These are phyloP conservation scores for Sclerotinia nivalis DNA, from an alignment of 2,329 filamentous ascomycete genomes.

Conservation along the genomic window DNA sequence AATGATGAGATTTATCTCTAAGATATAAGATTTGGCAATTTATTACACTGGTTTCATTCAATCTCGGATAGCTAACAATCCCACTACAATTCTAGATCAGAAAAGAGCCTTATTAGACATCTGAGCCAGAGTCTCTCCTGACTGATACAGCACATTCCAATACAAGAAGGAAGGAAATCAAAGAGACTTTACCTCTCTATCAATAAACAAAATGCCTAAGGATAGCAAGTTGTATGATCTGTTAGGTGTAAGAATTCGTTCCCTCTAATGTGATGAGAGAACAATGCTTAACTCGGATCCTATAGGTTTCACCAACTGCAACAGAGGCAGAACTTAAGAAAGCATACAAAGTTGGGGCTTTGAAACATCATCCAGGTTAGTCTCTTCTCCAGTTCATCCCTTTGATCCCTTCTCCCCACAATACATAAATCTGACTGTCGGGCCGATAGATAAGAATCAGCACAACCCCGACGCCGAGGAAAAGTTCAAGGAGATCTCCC, in stretches of 20 bases:
- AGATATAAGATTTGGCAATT: not conserved
- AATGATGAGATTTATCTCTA: not conserved
- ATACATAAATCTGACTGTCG: not conserved
- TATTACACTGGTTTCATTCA: not conserved
- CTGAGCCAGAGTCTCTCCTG: not conserved
- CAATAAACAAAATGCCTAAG: constrained; percentile 64
- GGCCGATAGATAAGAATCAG: constrained; percentile 81
- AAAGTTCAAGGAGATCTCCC: constrained; percentile 97
- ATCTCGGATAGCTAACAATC: constrained; percentile 1
- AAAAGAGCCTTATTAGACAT: not conserved
- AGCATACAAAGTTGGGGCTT: constrained; percentile 79
- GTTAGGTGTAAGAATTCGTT: constrained; percentile 63
- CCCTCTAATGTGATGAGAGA: not conserved
- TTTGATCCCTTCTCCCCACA: constrained; percentile 11
- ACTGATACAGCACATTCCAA: not conserved
- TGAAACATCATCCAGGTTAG: constrained; percentile 83
- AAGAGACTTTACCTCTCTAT: not conserved
- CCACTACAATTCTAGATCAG: not conserved
- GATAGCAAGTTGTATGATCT: constrained; percentile 78
- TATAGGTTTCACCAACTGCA: constrained; percentile 73
- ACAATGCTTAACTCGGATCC: constrained; percentile 38
- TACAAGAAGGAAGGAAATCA: not conserved
- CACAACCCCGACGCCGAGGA: constrained; percentile 91
- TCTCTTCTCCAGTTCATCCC: constrained; percentile 27
- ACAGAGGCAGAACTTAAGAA: constrained; percentile 88